These are phyloP conservation scores for Alternaria arborescens DNA, from an alignment of 2,329 filamentous ascomycete genomes.

Conservation along the genomic window DNA sequence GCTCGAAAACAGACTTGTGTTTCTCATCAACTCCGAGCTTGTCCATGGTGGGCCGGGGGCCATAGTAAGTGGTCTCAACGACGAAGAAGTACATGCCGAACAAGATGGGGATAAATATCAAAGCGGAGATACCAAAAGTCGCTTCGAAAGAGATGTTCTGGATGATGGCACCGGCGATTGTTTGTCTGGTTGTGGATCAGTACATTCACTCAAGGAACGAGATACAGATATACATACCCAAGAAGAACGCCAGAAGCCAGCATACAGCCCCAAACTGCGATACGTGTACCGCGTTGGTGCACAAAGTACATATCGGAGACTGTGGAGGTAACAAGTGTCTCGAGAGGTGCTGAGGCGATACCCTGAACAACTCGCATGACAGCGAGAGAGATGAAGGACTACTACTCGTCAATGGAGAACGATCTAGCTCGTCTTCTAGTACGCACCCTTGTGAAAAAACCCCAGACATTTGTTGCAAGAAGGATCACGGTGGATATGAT, in stretches of 20 bases:
- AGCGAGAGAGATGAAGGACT: conserved; percentile 51
- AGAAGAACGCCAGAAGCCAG: conserved; percentile 49
- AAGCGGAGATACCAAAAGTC: conserved; percentile 55
- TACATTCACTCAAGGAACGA: conserved; percentile 24
- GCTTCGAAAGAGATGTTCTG: conserved; percentile 52
- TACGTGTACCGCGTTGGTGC: conserved; percentile 82
- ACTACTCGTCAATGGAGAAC: neutral
- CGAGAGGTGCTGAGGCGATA: conserved; percentile 85
- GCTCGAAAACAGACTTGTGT: conserved; percentile 28
- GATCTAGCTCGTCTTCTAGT: neutral
- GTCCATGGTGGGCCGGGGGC: conserved; percentile 27
- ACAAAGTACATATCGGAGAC: conserved; percentile 93
- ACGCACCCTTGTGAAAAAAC: conserved; percentile 47
- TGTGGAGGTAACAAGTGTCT: conserved; percentile 86
- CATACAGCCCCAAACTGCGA: conserved; percentile 71
- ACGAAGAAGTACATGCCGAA: conserved; percentile 57
- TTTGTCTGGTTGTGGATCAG: conserved; percentile 45
- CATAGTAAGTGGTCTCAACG: conserved; percentile 54
- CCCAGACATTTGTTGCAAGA: conserved; percentile 52
- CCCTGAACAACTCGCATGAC: conserved; percentile 80
- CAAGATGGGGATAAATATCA: conserved; percentile 55
- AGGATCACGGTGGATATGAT: conserved; percentile 50
- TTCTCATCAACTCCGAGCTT: conserved; percentile 36
- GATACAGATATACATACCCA: conserved; percentile 46
- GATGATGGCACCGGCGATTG: conserved; percentile 55